These are phyloP conservation scores for Backusella macrospora DNA, from an alignment of 192 early-diverging fungal species.

Conservation along the genomic window DNA sequence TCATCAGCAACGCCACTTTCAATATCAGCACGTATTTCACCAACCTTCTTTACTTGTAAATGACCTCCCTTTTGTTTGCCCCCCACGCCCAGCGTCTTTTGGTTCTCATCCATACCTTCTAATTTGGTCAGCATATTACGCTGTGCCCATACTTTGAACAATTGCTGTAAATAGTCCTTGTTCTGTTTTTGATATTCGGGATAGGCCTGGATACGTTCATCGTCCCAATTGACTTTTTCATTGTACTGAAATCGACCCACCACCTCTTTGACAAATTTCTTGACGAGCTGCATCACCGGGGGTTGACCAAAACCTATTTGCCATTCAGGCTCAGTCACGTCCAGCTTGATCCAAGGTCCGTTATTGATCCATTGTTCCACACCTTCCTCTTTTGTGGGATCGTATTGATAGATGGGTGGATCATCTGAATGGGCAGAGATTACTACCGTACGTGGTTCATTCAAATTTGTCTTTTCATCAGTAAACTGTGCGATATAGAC, in stretches of 20 bases:
- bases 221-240: constrained; percentile 28
- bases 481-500: constrained; percentile 38
- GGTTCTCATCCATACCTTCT: constrained; percentile 13
- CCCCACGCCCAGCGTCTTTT: constrained; percentile 19
- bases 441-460: constrained; percentile 23
- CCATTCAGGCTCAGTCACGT: constrained; percentile 35
- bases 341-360: constrained; percentile 30
- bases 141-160: constrained; percentile 32
- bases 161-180: constrained; percentile 38
- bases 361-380: constrained; percentile 39
- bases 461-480: background rate
- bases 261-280: constrained; percentile 13
- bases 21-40: constrained; percentile 20
- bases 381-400: background rate
- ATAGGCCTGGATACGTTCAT: constrained; percentile 34
- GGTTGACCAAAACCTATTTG: constrained; percentile 7
- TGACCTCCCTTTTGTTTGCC: background rate
- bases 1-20: constrained; percentile 7
- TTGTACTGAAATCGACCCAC: background rate
- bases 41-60: constrained; percentile 16
- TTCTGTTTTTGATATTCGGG: constrained; percentile 15
- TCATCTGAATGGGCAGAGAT: constrained; percentile 29
- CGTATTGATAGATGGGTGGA: constrained; percentile 34
- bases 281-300: constrained; percentile 12
- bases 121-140: constrained; percentile 27